Base-by-base conservation (phyloP, 1,139 yeast genomes). In the Yamadazyma aaseri region DNA sequence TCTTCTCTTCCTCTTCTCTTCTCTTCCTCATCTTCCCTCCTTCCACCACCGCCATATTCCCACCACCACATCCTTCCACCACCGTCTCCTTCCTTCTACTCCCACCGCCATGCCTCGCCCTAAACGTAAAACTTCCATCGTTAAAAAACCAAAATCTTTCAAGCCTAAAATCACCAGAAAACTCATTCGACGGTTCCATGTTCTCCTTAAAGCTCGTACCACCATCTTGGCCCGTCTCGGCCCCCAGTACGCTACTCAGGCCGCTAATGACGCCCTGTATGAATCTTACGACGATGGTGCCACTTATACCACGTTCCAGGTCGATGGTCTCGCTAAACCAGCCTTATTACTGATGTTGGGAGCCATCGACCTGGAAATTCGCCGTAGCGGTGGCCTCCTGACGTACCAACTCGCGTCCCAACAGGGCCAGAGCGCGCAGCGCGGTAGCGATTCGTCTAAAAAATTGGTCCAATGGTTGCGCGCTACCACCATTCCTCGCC, bases 401-500 rank as follows among this genome's bases (percentile, higher is more conserved):
- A 73, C 76, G 6, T 90, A 90, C 54, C 97, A 90, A 50, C 63
- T 71, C n/a, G 97, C 97, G 0, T 86, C 96, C 1, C 76, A 85
- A 1, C 77, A 81, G 32, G 97, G 97, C 0, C 97, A 90, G 50
- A 76, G 78, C 39, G 58, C 60, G 1, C 71, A 71, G 30, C 60
- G 97, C 42, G 97, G 97, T 0, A 96, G 96, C 2, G 97, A 90
- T 55, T 86, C 96, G 0, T 87, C 96, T 1, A 85, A 82, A 46
- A 63, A 76, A 40, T 59, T 87, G 29, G 68, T 86, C 3, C 73
- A 76, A 37, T 89, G 96, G 96, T 55, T 86, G 11, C 59, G 39
- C 44, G 20, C 34, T 6, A 33, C n/a, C n/a, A n/a, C n/a, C n/a
- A n/a, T n/a, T n/a, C n/a, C n/a, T 10, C 6, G 21, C 21, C 21